phyloP scores from a whole-genome alignment of 176 grass and related monocot genomes.

The Zea luxurians region DNA sequence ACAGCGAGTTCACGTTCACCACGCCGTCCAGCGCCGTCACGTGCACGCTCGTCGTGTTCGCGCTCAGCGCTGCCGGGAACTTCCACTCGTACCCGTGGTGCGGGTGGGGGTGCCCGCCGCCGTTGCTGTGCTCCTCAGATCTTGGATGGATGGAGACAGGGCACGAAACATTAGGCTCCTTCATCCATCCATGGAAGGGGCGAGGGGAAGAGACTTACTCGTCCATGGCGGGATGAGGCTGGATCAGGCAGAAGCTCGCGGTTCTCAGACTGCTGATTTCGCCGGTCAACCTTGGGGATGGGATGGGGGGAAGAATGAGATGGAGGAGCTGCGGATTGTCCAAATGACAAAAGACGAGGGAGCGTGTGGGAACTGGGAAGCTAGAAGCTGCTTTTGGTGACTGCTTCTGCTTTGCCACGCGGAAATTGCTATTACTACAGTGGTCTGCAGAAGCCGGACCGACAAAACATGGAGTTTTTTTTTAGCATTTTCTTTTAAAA shows the following conservation, averaged over 20 bases:
- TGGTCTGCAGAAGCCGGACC: too few species aligned
- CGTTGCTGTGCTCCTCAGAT: not conserved
- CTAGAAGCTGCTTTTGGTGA: too few species aligned
- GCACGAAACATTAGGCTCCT: too few species aligned
- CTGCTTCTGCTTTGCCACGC: too few species aligned
- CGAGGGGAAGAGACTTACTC: not conserved
- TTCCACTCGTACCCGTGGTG: not conserved
- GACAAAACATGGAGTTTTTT: too few species aligned
- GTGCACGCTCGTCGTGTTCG: conserved; percentile 70
- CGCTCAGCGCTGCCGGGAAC: not conserved
- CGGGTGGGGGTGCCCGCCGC: not conserved
- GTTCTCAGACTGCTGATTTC: not conserved
- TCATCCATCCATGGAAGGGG: not conserved
- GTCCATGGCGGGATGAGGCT: not conserved
- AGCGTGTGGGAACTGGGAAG: too few species aligned
- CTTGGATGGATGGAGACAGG: not conserved
- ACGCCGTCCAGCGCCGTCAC: conserved; percentile 94
- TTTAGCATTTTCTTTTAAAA: too few species aligned
- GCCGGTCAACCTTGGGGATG: not conserved
- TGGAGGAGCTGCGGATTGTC: too few species aligned
- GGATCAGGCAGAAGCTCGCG: not conserved
- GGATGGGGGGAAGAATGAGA: too few species aligned
- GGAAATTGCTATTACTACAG: too few species aligned
- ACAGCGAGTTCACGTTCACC: conserved; percentile 95
- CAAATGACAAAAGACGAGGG: too few species aligned